phyloP scores from a whole-genome alignment of 208 protist genomes.

The Vickermania spadyakhi region DNA sequence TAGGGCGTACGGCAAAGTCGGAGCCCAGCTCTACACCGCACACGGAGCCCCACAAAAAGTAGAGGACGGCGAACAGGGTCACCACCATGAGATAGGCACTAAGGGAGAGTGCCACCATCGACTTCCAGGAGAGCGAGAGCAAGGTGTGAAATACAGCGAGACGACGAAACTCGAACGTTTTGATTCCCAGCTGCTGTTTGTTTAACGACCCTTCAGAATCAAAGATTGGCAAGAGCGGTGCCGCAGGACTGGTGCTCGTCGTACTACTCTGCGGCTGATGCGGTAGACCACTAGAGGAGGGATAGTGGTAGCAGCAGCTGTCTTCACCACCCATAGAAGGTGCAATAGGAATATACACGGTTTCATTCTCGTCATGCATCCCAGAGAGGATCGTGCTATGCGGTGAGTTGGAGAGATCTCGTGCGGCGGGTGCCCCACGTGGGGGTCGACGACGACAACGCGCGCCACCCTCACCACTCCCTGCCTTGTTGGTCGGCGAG shows the following conservation, averaged over 20 bases:
- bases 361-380: no score
- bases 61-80: slow-evolving; percentile 28
- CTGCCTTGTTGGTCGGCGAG: no score
- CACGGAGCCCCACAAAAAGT: slow-evolving; percentile 40
- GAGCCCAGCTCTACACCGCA: slow-evolving; percentile 24
- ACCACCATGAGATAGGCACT: slow-evolving; percentile 56
- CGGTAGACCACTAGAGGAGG: no score
- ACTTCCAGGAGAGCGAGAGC: slow-evolving; percentile 42
- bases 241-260: neutral
- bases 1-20: neutral
- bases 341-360: no score
- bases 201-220: slow-evolving; percentile 55
- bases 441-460: no score
- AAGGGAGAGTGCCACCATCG: slow-evolving; percentile 46
- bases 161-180: slow-evolving; percentile 54
- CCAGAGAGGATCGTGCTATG: no score
- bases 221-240: slow-evolving; percentile 47
- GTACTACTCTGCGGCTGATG: neutral
- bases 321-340: no score
- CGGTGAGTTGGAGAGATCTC: no score
- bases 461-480: no score
- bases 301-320: no score
- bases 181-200: slow-evolving; percentile 43
- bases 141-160: slow-evolving; percentile 61
- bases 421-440: no score